These are phyloP conservation scores for Parafenestella ontariensis DNA, from an alignment of 2,329 filamentous ascomycete species.

Conservation along the genomic window DNA sequence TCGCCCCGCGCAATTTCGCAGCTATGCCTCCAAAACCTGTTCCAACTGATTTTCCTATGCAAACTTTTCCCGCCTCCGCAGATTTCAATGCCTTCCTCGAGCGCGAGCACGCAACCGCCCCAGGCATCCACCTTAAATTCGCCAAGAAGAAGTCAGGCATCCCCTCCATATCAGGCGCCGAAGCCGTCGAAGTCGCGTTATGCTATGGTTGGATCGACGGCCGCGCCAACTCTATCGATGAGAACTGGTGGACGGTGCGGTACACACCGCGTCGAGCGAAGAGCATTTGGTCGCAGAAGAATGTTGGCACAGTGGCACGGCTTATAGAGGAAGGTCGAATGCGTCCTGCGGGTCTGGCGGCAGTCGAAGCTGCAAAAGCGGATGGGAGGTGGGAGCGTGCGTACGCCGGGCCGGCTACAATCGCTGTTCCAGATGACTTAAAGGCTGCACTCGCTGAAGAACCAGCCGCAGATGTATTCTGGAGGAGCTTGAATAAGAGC, in stretches of 20 bases:
- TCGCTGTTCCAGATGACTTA: conserved; percentile 60
- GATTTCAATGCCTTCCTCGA: conserved; percentile 41
- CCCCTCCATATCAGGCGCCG: conserved; percentile 54
- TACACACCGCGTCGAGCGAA: conserved; percentile 65
- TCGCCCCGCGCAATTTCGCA: background rate
- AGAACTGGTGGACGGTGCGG: conserved; percentile 60
- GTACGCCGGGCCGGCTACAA: conserved; percentile 60
- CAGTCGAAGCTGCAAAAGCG: conserved; percentile 62
- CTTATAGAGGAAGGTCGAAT: conserved; percentile 59
- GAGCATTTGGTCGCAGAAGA: conserved; percentile 67
- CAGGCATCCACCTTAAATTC: conserved; percentile 58
- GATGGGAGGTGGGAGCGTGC: conserved; percentile 67
- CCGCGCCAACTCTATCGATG: conserved; percentile 57
- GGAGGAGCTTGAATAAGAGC: conserved; percentile 54
- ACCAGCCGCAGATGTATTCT: conserved; percentile 49
- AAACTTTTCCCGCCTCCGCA: conserved; percentile 11
- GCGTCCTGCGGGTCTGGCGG: conserved; percentile 55
- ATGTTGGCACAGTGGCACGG: conserved; percentile 60
- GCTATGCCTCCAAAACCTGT: conserved; percentile 9
- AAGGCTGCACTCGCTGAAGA: conserved; percentile 50
- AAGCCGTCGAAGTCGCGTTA: conserved; percentile 64
- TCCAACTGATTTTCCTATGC: conserved; percentile 9
- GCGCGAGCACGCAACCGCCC: conserved; percentile 39
- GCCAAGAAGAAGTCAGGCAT: conserved; percentile 57
- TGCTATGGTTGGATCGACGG: conserved; percentile 72